Conservation (phyloP, 306 rosid genomes). For the Quercus agrifolia region DNA sequence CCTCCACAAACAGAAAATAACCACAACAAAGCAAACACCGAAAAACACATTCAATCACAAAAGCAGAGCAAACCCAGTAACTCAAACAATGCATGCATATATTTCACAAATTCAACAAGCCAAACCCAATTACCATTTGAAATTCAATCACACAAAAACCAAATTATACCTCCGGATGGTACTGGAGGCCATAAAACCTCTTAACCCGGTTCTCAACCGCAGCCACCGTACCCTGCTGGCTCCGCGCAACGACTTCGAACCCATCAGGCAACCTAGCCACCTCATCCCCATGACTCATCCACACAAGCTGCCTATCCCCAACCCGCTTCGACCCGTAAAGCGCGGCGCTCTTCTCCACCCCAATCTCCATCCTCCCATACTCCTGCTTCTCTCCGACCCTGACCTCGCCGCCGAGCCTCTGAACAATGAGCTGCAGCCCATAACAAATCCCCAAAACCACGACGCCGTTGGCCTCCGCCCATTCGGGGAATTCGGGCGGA, state of each 20-base stretch:
- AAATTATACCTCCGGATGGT: constrained; percentile 81
- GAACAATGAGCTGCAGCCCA: constrained; percentile 85
- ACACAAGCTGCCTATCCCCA: constrained; percentile 60
- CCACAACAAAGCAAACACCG: background rate
- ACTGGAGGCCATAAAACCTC: constrained; percentile 83
- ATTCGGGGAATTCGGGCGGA: constrained; percentile 61
- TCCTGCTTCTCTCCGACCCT: constrained; percentile 71
- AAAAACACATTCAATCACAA: too few species aligned
- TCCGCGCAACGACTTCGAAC: constrained; percentile 68
- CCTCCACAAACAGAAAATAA: background rate
- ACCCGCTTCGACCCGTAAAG: constrained; percentile 40
- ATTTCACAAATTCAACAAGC: background rate
- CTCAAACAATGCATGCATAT: too few species aligned
- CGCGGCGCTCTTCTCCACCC: constrained; percentile 39
- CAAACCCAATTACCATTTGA: background rate
- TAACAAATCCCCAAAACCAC: constrained; percentile 83
- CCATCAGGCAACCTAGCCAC: constrained; percentile 59
- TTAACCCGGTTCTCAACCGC: constrained; percentile 52
- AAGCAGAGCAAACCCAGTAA: too few species aligned
- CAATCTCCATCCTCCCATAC: constrained; percentile 89
- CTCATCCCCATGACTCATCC: constrained; percentile 99
- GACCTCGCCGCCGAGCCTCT: constrained; percentile 82
- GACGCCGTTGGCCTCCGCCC: constrained; percentile 68
- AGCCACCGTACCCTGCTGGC: constrained; percentile 77
- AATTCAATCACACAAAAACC: background rate